Conservation (phyloP, 108 stramenopile species). For the Pseudonitzschia delicatissima region DNA sequence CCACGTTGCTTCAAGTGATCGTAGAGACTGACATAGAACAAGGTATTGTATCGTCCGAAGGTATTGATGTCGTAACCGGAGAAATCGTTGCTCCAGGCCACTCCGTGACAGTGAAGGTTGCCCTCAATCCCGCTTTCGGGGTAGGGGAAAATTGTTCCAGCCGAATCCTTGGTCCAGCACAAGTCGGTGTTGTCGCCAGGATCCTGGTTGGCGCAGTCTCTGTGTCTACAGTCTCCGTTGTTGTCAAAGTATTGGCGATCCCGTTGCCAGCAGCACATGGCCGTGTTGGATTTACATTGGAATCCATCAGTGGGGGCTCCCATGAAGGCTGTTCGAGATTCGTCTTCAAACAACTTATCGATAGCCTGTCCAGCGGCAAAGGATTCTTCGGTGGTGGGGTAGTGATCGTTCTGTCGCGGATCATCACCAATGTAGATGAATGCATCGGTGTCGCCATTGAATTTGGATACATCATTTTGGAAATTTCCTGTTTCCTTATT, state of each 20-base stretch:
- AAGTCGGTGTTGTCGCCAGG: conserved; percentile 56
- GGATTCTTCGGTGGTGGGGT: neutral
- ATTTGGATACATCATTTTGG: neutral
- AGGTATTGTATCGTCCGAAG: conserved; percentile 24
- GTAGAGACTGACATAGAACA: conserved; percentile 55
- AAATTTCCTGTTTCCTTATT: conserved; percentile 22
- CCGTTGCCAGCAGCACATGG: conserved; percentile 53
- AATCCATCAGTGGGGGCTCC: neutral
- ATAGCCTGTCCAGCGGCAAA: neutral
- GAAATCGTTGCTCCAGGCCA: conserved; percentile 39
- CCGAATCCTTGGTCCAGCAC: conserved; percentile 38
- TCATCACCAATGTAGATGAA: conserved; percentile 7
- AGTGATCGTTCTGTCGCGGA: conserved; percentile 9
- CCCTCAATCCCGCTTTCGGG: conserved; percentile 40
- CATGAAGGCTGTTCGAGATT: conserved; percentile 2
- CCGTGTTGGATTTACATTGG: conserved; percentile 31
- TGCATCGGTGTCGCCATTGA: neutral
- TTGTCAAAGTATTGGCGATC: conserved; percentile 45
- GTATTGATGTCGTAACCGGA: neutral
- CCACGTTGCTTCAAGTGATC: conserved; percentile 57
- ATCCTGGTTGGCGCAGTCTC: conserved; percentile 46
- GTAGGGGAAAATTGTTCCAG: conserved; percentile 5
- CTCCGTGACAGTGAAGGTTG: conserved; percentile 51
- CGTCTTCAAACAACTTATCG: neutral
- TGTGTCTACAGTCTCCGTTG: conserved; percentile 49